Percentiles rank a stretch among this genome's conserved stretches.
phyloP scores from a whole-genome alignment of 163 green algal species.

The Chloromonas sp. region DNA sequence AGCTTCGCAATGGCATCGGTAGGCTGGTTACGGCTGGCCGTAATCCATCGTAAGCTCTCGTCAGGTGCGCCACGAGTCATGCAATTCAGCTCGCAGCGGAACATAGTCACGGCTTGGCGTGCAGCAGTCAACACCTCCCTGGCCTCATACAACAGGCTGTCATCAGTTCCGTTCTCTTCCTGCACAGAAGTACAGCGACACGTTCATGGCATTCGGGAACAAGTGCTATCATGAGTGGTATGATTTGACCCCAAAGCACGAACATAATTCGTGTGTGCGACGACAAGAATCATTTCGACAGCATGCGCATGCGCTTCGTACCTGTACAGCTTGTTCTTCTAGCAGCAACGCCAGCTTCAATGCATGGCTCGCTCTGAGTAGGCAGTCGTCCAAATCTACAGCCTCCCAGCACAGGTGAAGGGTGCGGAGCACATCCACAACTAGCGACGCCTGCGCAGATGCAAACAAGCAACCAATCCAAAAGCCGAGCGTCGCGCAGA shows the following conservation, averaged over 20 bases:
- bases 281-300: no score
- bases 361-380: conserved; percentile 31
- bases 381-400: conserved; percentile 36
- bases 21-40: conserved; percentile 43
- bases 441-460: conserved; percentile 4
- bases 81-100: conserved; percentile 25
- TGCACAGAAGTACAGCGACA: background rate
- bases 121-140: conserved; percentile 25
- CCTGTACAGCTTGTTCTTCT: background rate
- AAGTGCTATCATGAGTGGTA: no score
- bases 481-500: no score
- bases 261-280: no score
- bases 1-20: conserved; percentile 21
- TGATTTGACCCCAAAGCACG: no score
- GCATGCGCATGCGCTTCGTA: no score
- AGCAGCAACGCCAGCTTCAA: conserved; percentile 48
- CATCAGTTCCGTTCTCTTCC: background rate
- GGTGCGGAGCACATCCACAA: conserved; percentile 30
- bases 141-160: conserved; percentile 17
- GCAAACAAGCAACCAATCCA: no score
- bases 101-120: conserved; percentile 14
- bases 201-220: no score
- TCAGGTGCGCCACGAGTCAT: conserved; percentile 21
- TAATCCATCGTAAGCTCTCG: conserved; percentile 55
- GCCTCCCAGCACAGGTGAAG: conserved; percentile 32